Percentiles rank a stretch among this genome's conserved stretches.
phyloP scores from a whole-genome alignment of 2,329 filamentous ascomycete genomes.

The Hypoxylon sp. region DNA sequence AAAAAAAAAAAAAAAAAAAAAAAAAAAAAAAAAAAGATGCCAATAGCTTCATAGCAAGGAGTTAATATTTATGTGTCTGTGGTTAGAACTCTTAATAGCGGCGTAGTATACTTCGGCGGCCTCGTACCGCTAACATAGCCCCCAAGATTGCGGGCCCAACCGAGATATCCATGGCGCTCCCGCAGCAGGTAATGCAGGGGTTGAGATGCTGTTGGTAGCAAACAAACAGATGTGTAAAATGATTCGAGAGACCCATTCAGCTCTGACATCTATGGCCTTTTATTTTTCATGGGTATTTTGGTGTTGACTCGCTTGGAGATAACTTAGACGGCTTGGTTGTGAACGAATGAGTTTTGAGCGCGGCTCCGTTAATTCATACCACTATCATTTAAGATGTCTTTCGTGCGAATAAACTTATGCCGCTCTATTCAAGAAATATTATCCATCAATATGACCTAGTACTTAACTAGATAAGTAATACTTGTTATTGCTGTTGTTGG shows the following conservation, averaged over 20 bases:
- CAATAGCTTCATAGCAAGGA: not conserved
- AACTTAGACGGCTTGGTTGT: not conserved
- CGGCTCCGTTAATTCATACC: not conserved
- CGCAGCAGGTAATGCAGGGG: not conserved
- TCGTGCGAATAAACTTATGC: not conserved
- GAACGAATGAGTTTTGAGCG: not conserved
- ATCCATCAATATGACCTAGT: too few species aligned
- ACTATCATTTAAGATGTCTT: too few species aligned
- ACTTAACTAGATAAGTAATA: too few species aligned
- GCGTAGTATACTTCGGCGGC: not conserved
- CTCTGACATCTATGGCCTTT: too few species aligned
- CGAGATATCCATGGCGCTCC: not conserved
- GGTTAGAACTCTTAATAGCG: not conserved
- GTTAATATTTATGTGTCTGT: not conserved
- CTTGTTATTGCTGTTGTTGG: not conserved
- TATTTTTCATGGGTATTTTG: too few species aligned
- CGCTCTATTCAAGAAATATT: not conserved
- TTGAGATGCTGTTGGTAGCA: constrained; percentile 2
- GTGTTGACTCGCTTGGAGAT: not conserved
- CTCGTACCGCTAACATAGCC: not conserved
- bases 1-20: too few species aligned
- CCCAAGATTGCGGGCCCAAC: not conserved
- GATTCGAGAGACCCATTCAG: too few species aligned
- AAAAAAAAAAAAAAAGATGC: too few species aligned
- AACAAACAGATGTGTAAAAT: not conserved